A percentile compares a stretch with the other conserved stretches of the same genome.
Evolutionary conservation across 2,329 filamentous ascomycete genomes (phyloP).

Genomic region (Fusarium redolens): DNA sequence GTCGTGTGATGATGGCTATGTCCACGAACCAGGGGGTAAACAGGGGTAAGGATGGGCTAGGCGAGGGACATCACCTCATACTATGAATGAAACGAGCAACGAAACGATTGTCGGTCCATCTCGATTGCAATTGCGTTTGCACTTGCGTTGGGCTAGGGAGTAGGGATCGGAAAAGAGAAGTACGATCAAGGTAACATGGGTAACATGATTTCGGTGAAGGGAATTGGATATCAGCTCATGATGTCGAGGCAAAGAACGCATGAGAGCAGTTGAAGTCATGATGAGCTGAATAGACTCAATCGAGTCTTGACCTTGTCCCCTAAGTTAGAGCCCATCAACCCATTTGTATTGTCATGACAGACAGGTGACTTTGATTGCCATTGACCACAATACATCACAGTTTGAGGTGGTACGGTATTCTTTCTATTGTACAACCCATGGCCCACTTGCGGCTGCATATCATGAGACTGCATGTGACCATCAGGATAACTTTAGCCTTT

Average conservation of each 20-base stretch:
- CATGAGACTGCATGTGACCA: slow-evolving; percentile 18
- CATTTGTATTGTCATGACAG: not conserved
- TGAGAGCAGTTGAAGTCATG: slow-evolving; percentile 14
- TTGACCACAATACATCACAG: not conserved
- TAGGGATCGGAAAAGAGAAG: not conserved
- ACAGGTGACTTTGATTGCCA: not conserved
- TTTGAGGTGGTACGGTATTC: not conserved
- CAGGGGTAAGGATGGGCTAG: slow-evolving; percentile 20
- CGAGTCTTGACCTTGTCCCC: not conserved
- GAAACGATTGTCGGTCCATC: not conserved
- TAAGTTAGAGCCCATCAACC: not conserved
- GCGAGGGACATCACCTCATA: slow-evolving; percentile 24
- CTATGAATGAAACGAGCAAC: slow-evolving; percentile 5
- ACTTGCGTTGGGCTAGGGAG: not conserved
- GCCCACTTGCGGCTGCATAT: slow-evolving; percentile 23
- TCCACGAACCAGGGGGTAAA: slow-evolving; percentile 20
- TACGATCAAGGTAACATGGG: not conserved
- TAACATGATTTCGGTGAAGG: slow-evolving; percentile 4
- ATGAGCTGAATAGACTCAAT: not conserved
- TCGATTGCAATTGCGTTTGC: not conserved
- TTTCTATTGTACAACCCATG: not conserved
- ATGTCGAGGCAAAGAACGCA: not conserved
- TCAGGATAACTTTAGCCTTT: not conserved
- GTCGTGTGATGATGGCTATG: slow-evolving; percentile 31
- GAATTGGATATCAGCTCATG: slow-evolving; percentile 8